Percentiles rank a stretch among this genome's conserved stretches.
phyloP scores from a whole-genome alignment of 1,284 basidiomycete genomes.

The Omphalotus olearius region DNA sequence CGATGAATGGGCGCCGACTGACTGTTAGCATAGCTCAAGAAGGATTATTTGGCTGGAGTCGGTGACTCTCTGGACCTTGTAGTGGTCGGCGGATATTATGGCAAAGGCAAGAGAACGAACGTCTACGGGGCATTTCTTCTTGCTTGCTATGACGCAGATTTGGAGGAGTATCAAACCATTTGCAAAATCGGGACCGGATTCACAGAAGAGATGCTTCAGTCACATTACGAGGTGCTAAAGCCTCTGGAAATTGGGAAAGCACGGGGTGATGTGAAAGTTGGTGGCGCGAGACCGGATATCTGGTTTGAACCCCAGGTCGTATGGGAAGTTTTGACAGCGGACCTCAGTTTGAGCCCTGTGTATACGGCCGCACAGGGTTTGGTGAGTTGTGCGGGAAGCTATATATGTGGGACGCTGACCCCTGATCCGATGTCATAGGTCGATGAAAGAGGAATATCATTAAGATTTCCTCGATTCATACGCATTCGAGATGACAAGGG shows the following conservation, averaged over 20 bases:
- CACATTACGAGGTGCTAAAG: constrained; percentile 82
- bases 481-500: constrained; percentile 90
- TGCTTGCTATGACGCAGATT: constrained; percentile 90
- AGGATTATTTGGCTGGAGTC: constrained; percentile 95
- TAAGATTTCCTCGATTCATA: constrained; percentile 95
- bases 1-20: neutral
- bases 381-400: constrained; percentile 44
- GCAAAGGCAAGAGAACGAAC: constrained; percentile 96
- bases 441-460: constrained; percentile 86
- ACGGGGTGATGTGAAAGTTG: constrained; percentile 79
- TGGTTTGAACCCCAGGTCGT: constrained; percentile 96
- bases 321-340: constrained; percentile 98
- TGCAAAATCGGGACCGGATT: constrained; percentile 99
- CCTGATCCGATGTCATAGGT: constrained; percentile 43
- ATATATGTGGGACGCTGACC: neutral
- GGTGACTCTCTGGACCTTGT: constrained; percentile 98
- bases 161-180: constrained; percentile 91
- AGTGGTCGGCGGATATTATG: constrained; percentile 95
- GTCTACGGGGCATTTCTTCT: constrained; percentile 95
- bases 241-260: constrained; percentile 69
- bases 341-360: constrained; percentile 93
- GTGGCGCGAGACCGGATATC: constrained; percentile 88
- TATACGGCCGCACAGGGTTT: constrained; percentile 96
- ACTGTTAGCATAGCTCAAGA: constrained; percentile 71
- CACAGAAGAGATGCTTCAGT: constrained; percentile 84